A percentile compares a stretch with the other conserved stretches of the same genome.
Conservation (phyloP, 805 yeast genomes). For the Myxozyma vanderwaltii region DNA sequence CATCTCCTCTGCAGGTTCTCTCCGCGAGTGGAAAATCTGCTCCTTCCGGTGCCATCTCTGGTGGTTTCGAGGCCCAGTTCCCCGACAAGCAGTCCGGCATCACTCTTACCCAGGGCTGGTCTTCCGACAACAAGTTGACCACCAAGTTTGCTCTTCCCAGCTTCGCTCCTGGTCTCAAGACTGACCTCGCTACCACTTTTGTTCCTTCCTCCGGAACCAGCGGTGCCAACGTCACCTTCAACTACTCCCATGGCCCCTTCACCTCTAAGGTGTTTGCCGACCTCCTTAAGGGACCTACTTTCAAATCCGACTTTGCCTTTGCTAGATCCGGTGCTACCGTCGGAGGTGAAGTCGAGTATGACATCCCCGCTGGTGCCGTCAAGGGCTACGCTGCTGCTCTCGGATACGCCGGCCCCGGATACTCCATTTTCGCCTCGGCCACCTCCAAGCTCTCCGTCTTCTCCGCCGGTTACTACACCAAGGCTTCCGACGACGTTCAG, state of each 20-base stretch:
- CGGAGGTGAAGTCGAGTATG: slow-evolving; percentile 97
- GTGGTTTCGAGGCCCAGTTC: slow-evolving; percentile 88
- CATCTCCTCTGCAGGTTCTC: slow-evolving; percentile 51
- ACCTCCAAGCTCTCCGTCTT: slow-evolving; percentile 83
- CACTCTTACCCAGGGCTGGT: slow-evolving; percentile 96
- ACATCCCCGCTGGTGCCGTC: slow-evolving; percentile 87
- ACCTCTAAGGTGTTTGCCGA: slow-evolving; percentile 95
- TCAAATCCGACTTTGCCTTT: slow-evolving; percentile 91
- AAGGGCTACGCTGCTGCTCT: slow-evolving; percentile 91
- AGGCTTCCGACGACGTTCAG: slow-evolving; percentile 85
- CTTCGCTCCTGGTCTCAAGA: slow-evolving; percentile 88
- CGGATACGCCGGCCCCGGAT: slow-evolving; percentile 87
- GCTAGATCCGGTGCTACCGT: slow-evolving; percentile 96
- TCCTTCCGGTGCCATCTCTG: slow-evolving; percentile 79
- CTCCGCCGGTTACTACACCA: slow-evolving; percentile 97
- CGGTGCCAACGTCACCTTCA: slow-evolving; percentile 86
- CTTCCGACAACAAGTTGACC: slow-evolving; percentile 86
- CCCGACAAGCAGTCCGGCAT: slow-evolving; percentile 90
- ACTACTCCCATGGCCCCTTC: slow-evolving; percentile 89
- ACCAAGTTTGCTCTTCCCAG: slow-evolving; percentile 92
- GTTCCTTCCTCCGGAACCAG: slow-evolving; percentile 78
- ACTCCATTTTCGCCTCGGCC: slow-evolving; percentile 82
- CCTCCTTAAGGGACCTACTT: slow-evolving; percentile 90
- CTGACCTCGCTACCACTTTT: slow-evolving; percentile 84
- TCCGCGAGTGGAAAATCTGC: slow-evolving; percentile 87